A percentile compares a stretch with the other conserved stretches of the same genome.
Evolutionary conservation across 176 grass and related monocot genomes (phyloP).

Genomic region (Hsuehochloa calcarea): DNA sequence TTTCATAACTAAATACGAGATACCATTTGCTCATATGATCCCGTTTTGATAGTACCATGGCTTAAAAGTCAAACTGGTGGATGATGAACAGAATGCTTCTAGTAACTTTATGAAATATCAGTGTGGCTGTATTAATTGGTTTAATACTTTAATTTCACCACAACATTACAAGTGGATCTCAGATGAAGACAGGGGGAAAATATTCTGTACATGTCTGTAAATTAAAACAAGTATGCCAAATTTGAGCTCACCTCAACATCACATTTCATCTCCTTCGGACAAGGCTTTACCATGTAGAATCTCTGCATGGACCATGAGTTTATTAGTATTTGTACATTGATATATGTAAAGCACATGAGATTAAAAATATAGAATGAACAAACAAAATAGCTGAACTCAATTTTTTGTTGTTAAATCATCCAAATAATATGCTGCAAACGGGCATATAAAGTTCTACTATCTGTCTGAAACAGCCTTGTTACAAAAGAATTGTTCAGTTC

Average conservation of each 20-base stretch:
- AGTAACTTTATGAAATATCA: slow-evolving; percentile 7
- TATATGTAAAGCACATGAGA: background rate
- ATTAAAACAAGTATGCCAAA: background rate
- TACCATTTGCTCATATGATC: slow-evolving; percentile 8
- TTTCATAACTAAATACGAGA: too few relatives aligned
- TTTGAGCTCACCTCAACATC: slow-evolving; percentile 78
- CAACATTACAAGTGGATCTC: background rate
- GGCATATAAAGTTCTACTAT: background rate
- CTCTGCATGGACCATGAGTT: slow-evolving; percentile 52
- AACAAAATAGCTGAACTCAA: background rate
- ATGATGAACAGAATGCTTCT: background rate
- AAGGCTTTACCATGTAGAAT: slow-evolving; percentile 99
- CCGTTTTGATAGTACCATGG: background rate
- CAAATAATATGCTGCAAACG: slow-evolving; percentile 13
- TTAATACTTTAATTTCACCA: slow-evolving; percentile 20
- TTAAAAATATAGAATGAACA: slow-evolving; percentile 1
- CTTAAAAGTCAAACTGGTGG: background rate
- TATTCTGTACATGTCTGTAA: background rate
- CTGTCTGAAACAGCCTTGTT: background rate
- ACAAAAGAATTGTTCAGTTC: background rate
- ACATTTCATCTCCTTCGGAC: slow-evolving; percentile 94
- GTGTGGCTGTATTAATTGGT: background rate
- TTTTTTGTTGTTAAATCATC: background rate
- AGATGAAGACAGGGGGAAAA: background rate
- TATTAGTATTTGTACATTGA: slow-evolving; percentile 17